Evolutionary conservation across 106 monocot genomes (phyloP), one percentile per base, ranked within the genome.

Genomic region (Apostasia shenzhenica): DNA sequence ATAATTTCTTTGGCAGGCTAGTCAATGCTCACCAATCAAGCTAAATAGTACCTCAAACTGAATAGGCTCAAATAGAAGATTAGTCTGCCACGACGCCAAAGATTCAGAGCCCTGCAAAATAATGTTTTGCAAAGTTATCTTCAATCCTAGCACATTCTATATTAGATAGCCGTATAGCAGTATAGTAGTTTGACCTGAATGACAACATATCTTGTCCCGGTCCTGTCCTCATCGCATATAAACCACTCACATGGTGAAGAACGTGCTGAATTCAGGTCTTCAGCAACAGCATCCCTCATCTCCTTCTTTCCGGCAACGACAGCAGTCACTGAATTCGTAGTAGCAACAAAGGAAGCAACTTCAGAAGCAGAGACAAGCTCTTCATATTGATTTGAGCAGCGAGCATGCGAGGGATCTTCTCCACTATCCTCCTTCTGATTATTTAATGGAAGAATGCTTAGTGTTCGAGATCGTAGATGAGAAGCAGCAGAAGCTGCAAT

Each of bases 231-330:
- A 58, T 94, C 94, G 79, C 91, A 91, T 12, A 91, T 80, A 60
- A 85, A 91, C 94, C 94, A 94, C 73, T 94, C 94, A 76, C 94
- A 94, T 6, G 91, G 94, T 0, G 88, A 83, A n/a, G 85, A 85
- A 50, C 83, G 90, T 14, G 76, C 81, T 37, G 94, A 88, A 13
- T 74, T 78, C 12, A 94, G 84, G 48, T 83, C 88, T 60, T 59
- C 80, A 8, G 91, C 94, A 1, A 91, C 94, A 75, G 85, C 85
- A 70, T 75, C 74, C 81, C 81, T 78, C 57, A 83, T 85, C 48
- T 66, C 78, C 66, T 91, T 91, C 80, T 88, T 85, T 11, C 85
- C 94, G 6, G 88, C 91, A 61, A 94, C 88, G 45, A 94, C 91
- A 47, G 94, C 82, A 48, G 94, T 85, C 88, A 94, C 81, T 47